Conservation (phyloP, 2,329 filamentous ascomycete species). For the Thelonectria olida region DNA sequence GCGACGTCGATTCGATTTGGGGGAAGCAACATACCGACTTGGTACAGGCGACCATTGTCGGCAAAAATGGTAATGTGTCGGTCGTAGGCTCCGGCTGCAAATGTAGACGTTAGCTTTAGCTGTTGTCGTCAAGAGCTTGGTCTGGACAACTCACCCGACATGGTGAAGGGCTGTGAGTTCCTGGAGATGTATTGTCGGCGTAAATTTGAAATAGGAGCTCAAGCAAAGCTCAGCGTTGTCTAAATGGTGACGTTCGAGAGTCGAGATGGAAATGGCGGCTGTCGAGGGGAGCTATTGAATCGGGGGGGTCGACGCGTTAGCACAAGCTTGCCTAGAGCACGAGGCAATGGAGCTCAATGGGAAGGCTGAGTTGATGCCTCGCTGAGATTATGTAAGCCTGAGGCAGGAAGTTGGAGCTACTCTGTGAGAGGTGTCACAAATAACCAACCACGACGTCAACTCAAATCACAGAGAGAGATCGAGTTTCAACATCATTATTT, state of each 20-base stretch:
- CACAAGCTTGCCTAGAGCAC: slow-evolving; percentile 58
- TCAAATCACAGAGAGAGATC: background rate
- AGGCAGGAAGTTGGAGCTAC: slow-evolving; percentile 41
- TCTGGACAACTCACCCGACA: slow-evolving; percentile 58
- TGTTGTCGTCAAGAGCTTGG: slow-evolving; percentile 21
- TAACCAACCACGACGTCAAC: slow-evolving; percentile 1
- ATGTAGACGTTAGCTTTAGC: slow-evolving; percentile 41
- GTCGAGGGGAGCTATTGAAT: slow-evolving; percentile 37
- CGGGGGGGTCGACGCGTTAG: slow-evolving; percentile 54
- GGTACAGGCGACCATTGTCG: slow-evolving; percentile 96
- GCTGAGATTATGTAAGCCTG: slow-evolving; percentile 38
- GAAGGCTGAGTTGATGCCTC: slow-evolving; percentile 48
- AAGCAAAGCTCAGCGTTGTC: slow-evolving; percentile 20
- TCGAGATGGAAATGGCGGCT: slow-evolving; percentile 28
- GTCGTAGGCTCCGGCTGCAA: slow-evolving; percentile 81
- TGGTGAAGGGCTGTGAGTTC: slow-evolving; percentile 49
- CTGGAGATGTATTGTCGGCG: slow-evolving; percentile 11
- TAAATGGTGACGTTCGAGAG: slow-evolving; percentile 13
- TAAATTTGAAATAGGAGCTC: slow-evolving; percentile 23
- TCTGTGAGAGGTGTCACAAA: slow-evolving; percentile 15
- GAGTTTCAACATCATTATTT: background rate
- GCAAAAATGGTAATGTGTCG: slow-evolving; percentile 99
- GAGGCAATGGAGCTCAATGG: slow-evolving; percentile 44
- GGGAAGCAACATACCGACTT: slow-evolving; percentile 84
- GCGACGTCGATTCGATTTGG: background rate